phyloP scores from a whole-genome alignment of 1,139 yeast species.

The Yamadazyma songkhlaensis region DNA sequence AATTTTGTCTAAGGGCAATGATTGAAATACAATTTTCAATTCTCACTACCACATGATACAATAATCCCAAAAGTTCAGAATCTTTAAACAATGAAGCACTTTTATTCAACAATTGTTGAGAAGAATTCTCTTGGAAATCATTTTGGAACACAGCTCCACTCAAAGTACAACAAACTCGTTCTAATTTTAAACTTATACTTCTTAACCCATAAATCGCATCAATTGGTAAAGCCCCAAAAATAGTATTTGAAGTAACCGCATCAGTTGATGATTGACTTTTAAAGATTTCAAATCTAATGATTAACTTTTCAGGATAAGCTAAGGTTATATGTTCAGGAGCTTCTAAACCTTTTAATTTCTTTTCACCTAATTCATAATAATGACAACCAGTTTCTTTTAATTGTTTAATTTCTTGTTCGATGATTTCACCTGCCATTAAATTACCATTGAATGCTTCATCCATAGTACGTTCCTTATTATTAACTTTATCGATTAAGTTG shows the following conservation, averaged over 20 bases:
- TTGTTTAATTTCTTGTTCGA: conserved; percentile 66
- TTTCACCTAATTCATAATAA: conserved; percentile 77
- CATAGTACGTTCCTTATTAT: conserved; percentile 35
- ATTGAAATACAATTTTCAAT: conserved; percentile 53
- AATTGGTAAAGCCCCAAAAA: conserved; percentile 41
- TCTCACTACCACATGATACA: conserved; percentile 63
- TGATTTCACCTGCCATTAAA: conserved; percentile 56
- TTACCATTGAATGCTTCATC: conserved; percentile 63
- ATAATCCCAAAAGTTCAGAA: conserved; percentile 42
- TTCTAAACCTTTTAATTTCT: conserved; percentile 90
- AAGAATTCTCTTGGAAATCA: conserved; percentile 29
- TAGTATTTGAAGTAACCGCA: conserved; percentile 19
- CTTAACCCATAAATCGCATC: conserved; percentile 48
- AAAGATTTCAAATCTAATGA: conserved; percentile 52
- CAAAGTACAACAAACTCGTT: conserved; percentile 41
- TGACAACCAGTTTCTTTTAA: conserved; percentile 69
- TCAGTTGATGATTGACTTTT: conserved; percentile 22
- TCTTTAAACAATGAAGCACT: conserved; percentile 27
- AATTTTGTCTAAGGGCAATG: conserved; percentile 32
- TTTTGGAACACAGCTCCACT: conserved; percentile 27
- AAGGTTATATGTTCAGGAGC: conserved; percentile 85
- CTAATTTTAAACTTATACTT: conserved; percentile 47
- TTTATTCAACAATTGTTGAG: conserved; percentile 23
- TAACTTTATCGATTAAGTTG: conserved; percentile 48
- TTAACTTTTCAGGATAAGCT: conserved; percentile 67